Percentiles rank a stretch among this genome's conserved stretches.
Conservation (phyloP, 2,329 filamentous ascomycete genomes). For the Aurifilum marmelostoma region DNA sequence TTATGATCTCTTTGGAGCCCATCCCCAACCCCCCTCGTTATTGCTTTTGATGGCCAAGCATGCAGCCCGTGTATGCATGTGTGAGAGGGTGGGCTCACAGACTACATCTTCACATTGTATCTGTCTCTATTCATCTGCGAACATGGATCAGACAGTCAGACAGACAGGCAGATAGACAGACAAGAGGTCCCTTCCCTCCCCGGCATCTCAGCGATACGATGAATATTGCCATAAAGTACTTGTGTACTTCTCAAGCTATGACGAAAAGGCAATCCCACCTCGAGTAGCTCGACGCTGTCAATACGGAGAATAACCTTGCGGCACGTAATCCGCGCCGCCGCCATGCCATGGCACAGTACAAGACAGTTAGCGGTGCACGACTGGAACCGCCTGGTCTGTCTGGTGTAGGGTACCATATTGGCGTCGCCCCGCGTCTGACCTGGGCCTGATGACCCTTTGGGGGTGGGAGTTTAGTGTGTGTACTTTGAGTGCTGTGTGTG, state of each 20-base stretch:
- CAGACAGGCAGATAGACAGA: too few relatives aligned
- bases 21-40: too few relatives aligned
- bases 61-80: background rate
- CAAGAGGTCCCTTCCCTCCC: background rate
- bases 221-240: background rate
- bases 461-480: background rate
- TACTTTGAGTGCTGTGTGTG: background rate
- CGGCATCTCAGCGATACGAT: background rate
- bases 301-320: slow-evolving; percentile 2
- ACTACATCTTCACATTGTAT: background rate
- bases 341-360: background rate
- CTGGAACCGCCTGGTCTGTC: too few relatives aligned
- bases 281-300: background rate
- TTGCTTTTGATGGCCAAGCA: slow-evolving; percentile 1
- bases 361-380: too few relatives aligned
- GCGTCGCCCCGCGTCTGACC: background rate
- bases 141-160: too few relatives aligned
- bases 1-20: too few relatives aligned
- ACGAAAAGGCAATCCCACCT: background rate
- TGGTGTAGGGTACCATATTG: background rate
- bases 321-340: background rate
- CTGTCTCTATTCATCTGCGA: background rate
- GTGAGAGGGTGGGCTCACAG: background rate
- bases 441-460: background rate
- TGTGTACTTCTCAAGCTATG: background rate